These are phyloP conservation scores for Papiliotrema terrestris DNA, from an alignment of 1,284 basidiomycete species.

Conservation along the genomic window DNA sequence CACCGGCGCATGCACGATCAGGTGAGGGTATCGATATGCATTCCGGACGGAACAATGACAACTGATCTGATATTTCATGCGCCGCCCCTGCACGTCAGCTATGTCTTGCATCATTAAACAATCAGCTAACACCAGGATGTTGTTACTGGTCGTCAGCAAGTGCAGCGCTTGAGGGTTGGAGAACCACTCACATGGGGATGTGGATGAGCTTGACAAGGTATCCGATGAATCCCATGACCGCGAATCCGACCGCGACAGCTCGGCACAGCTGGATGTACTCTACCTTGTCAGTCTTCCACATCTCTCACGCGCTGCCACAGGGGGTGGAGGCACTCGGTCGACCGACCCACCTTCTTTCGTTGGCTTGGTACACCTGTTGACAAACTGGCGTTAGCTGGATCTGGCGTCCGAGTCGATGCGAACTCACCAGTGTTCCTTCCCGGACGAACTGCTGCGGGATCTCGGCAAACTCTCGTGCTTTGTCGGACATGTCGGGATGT, in stretches of 20 bases:
- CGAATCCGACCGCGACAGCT: constrained; percentile 90
- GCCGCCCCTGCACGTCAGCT: too few species aligned
- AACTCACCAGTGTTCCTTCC: constrained; percentile 84
- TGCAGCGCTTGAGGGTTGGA: neutral
- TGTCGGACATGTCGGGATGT: constrained; percentile 55
- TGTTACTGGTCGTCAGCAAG: constrained; percentile 61
- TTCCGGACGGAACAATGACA: too few species aligned
- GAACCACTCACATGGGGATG: constrained; percentile 80
- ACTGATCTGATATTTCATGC: too few species aligned
- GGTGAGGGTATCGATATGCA: too few species aligned
- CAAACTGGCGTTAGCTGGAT: constrained; percentile 60
- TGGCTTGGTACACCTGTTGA: constrained; percentile 96
- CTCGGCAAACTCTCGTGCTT: constrained; percentile 84
- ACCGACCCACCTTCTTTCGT: constrained; percentile 72
- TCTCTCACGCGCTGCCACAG: neutral
- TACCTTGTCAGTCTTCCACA: constrained; percentile 44
- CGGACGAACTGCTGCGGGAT: constrained; percentile 87
- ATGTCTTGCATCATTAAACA: too few species aligned
- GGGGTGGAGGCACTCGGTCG: too few species aligned
- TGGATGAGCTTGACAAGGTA: constrained; percentile 95
- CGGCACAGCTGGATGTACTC: constrained; percentile 90
- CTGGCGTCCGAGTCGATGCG: neutral
- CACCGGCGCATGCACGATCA: too few species aligned
- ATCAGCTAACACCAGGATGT: constrained; percentile 78
- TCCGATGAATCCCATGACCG: constrained; percentile 96